Evolutionary conservation across 2,329 filamentous ascomycete genomes (phyloP).

Genomic region (Domatiomyces globalis): DNA sequence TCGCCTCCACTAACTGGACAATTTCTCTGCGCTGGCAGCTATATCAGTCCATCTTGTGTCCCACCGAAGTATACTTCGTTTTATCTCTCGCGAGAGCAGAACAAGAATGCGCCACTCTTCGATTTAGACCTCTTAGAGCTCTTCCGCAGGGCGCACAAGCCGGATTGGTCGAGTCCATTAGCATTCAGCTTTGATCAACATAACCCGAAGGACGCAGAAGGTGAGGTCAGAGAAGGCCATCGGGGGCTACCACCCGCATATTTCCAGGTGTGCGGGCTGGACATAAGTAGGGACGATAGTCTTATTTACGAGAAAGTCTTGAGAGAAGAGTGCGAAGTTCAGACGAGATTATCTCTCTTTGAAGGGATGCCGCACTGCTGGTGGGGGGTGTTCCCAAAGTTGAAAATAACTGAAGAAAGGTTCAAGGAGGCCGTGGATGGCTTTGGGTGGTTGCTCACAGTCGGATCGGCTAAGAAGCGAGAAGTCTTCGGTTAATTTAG

Average conservation of each 20-base stretch:
- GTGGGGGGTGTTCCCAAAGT: constrained; percentile 8
- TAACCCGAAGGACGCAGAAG: constrained; percentile 18
- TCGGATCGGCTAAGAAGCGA: not conserved
- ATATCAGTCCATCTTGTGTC: constrained; percentile 20
- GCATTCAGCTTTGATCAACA: constrained; percentile 23
- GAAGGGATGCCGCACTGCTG: constrained; percentile 29
- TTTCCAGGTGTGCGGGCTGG: constrained; percentile 38
- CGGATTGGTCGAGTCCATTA: constrained; percentile 21
- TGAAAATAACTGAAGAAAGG: constrained; percentile 10
- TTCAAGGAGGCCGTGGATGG: constrained; percentile 9
- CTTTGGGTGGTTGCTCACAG: constrained; percentile 8
- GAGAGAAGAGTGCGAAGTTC: constrained; percentile 29
- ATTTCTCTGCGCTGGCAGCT: constrained; percentile 29
- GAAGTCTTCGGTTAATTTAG: not conserved
- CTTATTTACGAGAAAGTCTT: constrained; percentile 39
- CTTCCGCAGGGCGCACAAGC: constrained; percentile 22
- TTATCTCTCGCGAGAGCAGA: constrained; percentile 31
- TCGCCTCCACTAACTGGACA: constrained; percentile 33
- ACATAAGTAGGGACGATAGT: constrained; percentile 39
- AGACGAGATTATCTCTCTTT: constrained; percentile 33
- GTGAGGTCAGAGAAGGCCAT: constrained; percentile 8
- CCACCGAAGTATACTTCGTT: constrained; percentile 26
- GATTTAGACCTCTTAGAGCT: constrained; percentile 18
- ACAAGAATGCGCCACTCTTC: constrained; percentile 26
- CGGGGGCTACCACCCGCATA: constrained; percentile 24